A percentile compares a stretch with the other conserved stretches of the same genome.
Conservation (phyloP, 208 protist genomes). For the Leishmania tarentolae region DNA sequence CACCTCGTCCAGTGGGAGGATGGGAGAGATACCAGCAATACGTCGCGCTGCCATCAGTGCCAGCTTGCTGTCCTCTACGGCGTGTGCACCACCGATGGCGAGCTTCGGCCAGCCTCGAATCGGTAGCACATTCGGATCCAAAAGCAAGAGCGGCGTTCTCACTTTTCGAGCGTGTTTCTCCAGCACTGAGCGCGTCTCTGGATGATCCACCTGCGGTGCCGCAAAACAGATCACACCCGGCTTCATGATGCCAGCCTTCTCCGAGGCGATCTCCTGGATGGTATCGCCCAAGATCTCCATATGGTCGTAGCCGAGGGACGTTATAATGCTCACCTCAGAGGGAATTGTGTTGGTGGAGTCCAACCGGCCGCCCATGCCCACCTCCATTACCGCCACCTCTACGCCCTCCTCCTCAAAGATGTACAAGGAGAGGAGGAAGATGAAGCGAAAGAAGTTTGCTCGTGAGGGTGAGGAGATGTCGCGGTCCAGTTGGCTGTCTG, state of each 20-base stretch:
- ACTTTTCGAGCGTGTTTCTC: constrained; percentile 43
- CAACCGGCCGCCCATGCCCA: constrained; percentile 93
- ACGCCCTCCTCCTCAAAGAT: constrained; percentile 81
- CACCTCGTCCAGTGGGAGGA: constrained; percentile 58
- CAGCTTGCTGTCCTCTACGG: constrained; percentile 85
- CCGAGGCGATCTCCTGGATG: constrained; percentile 88
- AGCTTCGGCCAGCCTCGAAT: constrained; percentile 70
- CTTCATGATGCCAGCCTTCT: constrained; percentile 97
- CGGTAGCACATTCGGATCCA: constrained; percentile 67
- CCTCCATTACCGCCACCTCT: constrained; percentile 93
- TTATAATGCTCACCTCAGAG: constrained; percentile 88
- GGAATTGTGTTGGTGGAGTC: constrained; percentile 94
- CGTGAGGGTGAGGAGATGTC: constrained; percentile 42
- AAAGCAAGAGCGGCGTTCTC: constrained; percentile 56
- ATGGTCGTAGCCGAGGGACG: constrained; percentile 94
- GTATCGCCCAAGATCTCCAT: constrained; percentile 93
- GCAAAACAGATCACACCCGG: constrained; percentile 68
- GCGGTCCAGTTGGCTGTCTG: constrained; percentile 57
- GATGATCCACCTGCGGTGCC: constrained; percentile 71
- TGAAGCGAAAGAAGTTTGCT: constrained; percentile 84
- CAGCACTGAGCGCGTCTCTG: constrained; percentile 60
- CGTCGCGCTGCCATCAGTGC: constrained; percentile 72
- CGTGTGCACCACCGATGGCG: constrained; percentile 76
- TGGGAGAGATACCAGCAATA: constrained; percentile 57
- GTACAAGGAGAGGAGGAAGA: constrained; percentile 84